Base-by-base conservation (phyloP, 164 flowering plant species). In the Nymphaea thermarum region DNA sequence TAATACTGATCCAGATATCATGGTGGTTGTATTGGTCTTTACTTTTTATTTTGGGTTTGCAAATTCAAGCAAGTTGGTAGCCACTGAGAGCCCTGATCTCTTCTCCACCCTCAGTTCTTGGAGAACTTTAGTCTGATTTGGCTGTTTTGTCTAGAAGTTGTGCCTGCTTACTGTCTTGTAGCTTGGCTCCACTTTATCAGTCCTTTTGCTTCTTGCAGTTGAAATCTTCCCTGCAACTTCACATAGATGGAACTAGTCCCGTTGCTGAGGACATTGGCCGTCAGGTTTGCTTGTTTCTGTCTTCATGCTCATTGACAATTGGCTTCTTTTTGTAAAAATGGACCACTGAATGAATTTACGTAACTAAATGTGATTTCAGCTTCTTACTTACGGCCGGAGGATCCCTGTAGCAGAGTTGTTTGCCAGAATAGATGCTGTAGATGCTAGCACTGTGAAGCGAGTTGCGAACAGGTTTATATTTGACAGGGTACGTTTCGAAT, bases 201-300 rank as follows among this genome's bases (percentile, higher is more conserved):
- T 15, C 57, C 14, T 10, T 51, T 51, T 51, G 57, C 67, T 57
- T 68, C 53, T 70, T 77, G 76, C 90, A 94, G 99, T 72, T 92
- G 79, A 94, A 94, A 79, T 90, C 99, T 64, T 85, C 91, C 71
- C 77, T 94, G 75, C 76, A 88, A 72, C 96, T 91, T 75, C 92
- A 92, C 80, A 78, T 90, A 43, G 99, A 94, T 78, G 98, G 99
- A 73, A 85, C 91, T 51, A 94, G 96, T 73, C 88, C 93, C 42
- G 74, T 86, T 64, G 98, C 99, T 68, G 99, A 94, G 80, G 99
- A 94, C 75, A 94, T 94, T 79, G 99, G 98, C 2, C 97, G 96
- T 41, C 97, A 95, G 98, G 99, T 95, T 77, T 43, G 6, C n/a
- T 17, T 17, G 18, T 17, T 17, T 62, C 42, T 17, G 18, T 62